Base-by-base conservation (phyloP, 768 basidiomycete species). In the Mrakia blollopis region DNA sequence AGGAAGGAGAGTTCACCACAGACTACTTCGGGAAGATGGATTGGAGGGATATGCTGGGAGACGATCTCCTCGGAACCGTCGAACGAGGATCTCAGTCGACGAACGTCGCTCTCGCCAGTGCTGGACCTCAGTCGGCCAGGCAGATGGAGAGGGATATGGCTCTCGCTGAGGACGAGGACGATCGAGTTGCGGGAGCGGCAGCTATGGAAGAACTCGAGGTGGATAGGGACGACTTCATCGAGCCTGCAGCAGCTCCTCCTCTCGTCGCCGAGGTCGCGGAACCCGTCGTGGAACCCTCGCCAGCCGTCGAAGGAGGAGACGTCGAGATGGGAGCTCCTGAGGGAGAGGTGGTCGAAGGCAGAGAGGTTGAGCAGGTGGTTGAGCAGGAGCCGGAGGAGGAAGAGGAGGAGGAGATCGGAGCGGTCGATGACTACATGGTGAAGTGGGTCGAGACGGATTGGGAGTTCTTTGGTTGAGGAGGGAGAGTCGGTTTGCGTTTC, bases 351-450 rank as follows among this genome's bases (percentile, higher is more conserved):
- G 86, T 7, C 86, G 85, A 30, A 44, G 65, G n/a, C n/a, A n/a
- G 37, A 68, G 39, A 21, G 25, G 37, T 3, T 87, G 41, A 18
- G 32, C 44, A 18, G 39, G 21, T 4, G 87, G 61, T 30, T 13
- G 62, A 30, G 16, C 41, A 67, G 67, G 85, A 21, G 80, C 32
- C 69, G 16, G 80, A 79, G 28, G 82, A 79, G 13, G 83, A 80
- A 39, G 82, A 81, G 50, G 73, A 62, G 61, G 73, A 84, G 44
- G 89, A 91, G 52, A 90, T 91, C 1, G 92, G 92, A 23, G 90
- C 89, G 13, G 86, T 91, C 25, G 89, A 90, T 57, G 93, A 94
- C 75, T 94, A 92, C 81, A 94, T 97, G 93, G 85, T 97, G 57
- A 78, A 75, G 25, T 79, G 79, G 72, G 84, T 84, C n/a, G 83